These are phyloP conservation scores for Rostrohypoxylon terebratum DNA, from an alignment of 495 filamentous ascomycete species.

Conservation along the genomic window DNA sequence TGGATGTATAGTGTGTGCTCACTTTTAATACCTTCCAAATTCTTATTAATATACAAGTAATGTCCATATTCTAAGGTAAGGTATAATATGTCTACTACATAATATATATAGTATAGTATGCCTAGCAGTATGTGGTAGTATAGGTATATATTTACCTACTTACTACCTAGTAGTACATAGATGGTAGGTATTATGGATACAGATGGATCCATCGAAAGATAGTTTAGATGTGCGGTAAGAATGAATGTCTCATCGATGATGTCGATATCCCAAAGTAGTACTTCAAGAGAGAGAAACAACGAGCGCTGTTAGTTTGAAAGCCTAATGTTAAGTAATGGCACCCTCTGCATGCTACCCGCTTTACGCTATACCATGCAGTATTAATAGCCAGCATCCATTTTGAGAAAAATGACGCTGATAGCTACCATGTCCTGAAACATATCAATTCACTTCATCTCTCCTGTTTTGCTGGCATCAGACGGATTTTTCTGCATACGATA, in stretches of 20 bases:
- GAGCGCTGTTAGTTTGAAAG: not conserved
- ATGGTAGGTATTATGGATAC: not conserved
- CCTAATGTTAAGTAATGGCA: constrained; percentile 10
- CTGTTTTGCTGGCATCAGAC: constrained; percentile 10
- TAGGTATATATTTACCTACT: not conserved
- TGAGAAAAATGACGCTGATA: constrained; percentile 35
- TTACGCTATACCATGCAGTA: constrained; percentile 24
- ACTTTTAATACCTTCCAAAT: not conserved
- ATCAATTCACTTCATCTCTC: constrained; percentile 2
- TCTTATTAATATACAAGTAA: not conserved
- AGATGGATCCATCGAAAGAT: no score
- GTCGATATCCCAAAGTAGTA: constrained; percentile 4
- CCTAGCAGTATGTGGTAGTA: no score
- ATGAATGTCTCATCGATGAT: constrained; percentile 23
- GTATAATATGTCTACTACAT: not conserved
- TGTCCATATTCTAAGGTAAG: not conserved
- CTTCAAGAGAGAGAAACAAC: not conserved
- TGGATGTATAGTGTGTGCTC: not conserved
- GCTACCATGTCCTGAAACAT: constrained; percentile 19
- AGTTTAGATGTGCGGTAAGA: not conserved
- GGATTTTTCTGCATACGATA: not conserved
- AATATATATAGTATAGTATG: no score
- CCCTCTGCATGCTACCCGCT: constrained; percentile 32
- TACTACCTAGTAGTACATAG: no score
- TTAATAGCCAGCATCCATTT: constrained; percentile 21